Evolutionary conservation across 257 asterid genomes (phyloP).

Genomic region (Henckelia pumila): DNA sequence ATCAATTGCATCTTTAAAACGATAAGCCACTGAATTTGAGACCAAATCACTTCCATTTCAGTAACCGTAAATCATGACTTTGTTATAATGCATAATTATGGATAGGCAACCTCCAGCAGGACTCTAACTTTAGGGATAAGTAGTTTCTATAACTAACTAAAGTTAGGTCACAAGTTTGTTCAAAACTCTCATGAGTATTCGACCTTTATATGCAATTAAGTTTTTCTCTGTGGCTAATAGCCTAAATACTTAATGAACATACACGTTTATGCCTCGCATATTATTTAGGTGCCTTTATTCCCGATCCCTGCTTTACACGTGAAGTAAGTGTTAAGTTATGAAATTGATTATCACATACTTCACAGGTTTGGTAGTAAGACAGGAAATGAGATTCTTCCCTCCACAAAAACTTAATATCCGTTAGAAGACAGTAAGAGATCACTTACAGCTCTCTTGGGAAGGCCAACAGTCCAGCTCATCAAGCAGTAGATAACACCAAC

Average conservation of each 20-base stretch:
- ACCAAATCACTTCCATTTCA: neutral
- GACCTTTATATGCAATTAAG: neutral
- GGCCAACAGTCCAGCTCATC: constrained; percentile 77
- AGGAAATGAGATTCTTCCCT: neutral
- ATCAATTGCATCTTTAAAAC: neutral
- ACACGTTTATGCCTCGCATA: neutral
- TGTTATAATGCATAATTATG: neutral
- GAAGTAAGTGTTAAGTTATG: neutral
- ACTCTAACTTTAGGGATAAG: neutral
- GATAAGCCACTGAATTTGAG: neutral
- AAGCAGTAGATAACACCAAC: constrained; percentile 81
- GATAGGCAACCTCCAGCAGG: neutral
- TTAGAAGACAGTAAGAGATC: neutral
- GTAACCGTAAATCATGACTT: neutral
- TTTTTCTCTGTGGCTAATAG: neutral
- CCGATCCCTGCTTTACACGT: neutral
- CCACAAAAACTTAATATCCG: neutral
- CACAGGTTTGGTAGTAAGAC: neutral
- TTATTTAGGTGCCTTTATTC: neutral
- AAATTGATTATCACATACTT: neutral
- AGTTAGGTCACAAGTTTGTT: neutral
- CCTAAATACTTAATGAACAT: neutral
- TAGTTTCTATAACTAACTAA: neutral
- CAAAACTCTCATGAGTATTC: neutral
- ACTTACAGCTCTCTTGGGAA: constrained; percentile 98